Evolutionary conservation across 2,329 filamentous ascomycete species (phyloP).

Genomic region (Claviceps cyperi): DNA sequence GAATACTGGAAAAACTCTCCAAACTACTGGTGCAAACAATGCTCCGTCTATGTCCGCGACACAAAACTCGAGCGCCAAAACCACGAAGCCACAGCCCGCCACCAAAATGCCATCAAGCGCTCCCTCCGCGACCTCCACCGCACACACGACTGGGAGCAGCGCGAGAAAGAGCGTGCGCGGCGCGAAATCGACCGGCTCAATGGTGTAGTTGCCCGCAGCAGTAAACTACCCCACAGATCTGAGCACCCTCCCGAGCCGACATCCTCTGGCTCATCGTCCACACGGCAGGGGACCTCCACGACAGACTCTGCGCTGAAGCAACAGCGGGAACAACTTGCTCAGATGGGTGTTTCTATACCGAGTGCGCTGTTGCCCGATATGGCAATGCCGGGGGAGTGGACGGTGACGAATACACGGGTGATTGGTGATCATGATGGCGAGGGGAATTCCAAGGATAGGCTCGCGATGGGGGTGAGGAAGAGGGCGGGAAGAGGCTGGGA

Average conservation of each 20-base stretch:
- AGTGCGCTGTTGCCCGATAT: constrained; percentile 64
- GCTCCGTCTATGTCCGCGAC: constrained; percentile 78
- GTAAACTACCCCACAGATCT: too few relatives aligned
- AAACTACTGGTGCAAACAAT: constrained; percentile 98
- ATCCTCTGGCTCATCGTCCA: neutral
- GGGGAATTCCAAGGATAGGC: constrained; percentile 19
- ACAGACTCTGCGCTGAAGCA: constrained; percentile 54
- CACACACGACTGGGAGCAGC: constrained; percentile 63
- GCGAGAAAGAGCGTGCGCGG: constrained; percentile 69
- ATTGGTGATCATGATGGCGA: constrained; percentile 27
- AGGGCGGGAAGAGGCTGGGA: constrained; percentile 43
- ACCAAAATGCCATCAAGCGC: constrained; percentile 76
- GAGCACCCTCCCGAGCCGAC: neutral
- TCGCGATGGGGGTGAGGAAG: constrained; percentile 44
- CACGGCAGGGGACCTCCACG: neutral
- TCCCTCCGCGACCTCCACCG: constrained; percentile 82
- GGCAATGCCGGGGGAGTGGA: constrained; percentile 84
- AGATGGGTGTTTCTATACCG: constrained; percentile 74
- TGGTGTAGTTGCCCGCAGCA: constrained; percentile 43
- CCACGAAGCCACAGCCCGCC: constrained; percentile 74
- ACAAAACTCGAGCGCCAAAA: constrained; percentile 80
- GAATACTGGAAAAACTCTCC: constrained; percentile 99
- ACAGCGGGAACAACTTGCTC: constrained; percentile 77
- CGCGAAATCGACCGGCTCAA: constrained; percentile 78
- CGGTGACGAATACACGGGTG: constrained; percentile 50